Evolutionary conservation across 2,329 filamentous ascomycete genomes (phyloP).

Genomic region (Penicillium thymicola): DNA sequence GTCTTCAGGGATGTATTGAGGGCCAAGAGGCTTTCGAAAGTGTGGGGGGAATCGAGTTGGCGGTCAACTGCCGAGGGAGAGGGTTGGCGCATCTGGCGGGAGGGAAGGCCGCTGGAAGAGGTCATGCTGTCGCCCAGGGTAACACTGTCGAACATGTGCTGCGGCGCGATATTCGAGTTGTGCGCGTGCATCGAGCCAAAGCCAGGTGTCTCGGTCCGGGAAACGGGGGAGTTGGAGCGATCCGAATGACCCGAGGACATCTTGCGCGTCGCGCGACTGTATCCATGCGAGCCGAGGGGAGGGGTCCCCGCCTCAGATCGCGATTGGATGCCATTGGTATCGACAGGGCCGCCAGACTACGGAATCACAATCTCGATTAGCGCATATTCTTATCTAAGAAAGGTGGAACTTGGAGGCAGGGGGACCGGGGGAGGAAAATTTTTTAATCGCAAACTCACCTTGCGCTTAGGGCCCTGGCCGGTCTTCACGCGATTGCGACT

Average conservation of each 20-base stretch:
- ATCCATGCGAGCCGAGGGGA: conserved; percentile 54
- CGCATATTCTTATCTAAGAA: conserved; percentile 23
- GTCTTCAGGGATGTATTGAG: conserved; percentile 89
- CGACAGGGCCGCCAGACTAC: conserved; percentile 45
- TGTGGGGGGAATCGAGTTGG: conserved; percentile 67
- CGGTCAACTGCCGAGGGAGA: conserved; percentile 62
- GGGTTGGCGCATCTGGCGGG: conserved; percentile 53
- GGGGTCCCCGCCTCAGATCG: conserved; percentile 56
- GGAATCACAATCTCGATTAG: conserved; percentile 22
- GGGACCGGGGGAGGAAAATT: conserved; percentile 19
- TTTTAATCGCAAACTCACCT: conserved; percentile 55
- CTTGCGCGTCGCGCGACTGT: conserved; percentile 68
- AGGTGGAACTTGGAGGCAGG: conserved; percentile 4
- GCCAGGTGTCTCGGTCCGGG: conserved; percentile 73
- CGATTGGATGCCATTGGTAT: conserved; percentile 58
- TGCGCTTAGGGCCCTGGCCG: conserved; percentile 74
- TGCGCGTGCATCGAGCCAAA: conserved; percentile 56
- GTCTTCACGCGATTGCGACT: conserved; percentile 98
- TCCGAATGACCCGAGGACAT: conserved; percentile 69
- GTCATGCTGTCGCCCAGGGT: conserved; percentile 67
- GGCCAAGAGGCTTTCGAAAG: conserved; percentile 74
- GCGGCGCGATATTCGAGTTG: conserved; percentile 64
- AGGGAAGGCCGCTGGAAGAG: conserved; percentile 47
- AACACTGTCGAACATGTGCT: conserved; percentile 75
- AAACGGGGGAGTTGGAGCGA: conserved; percentile 73